Evolutionary conservation across 2,329 filamentous ascomycete genomes (phyloP).

Genomic region (Sclerotinia spermophila): DNA sequence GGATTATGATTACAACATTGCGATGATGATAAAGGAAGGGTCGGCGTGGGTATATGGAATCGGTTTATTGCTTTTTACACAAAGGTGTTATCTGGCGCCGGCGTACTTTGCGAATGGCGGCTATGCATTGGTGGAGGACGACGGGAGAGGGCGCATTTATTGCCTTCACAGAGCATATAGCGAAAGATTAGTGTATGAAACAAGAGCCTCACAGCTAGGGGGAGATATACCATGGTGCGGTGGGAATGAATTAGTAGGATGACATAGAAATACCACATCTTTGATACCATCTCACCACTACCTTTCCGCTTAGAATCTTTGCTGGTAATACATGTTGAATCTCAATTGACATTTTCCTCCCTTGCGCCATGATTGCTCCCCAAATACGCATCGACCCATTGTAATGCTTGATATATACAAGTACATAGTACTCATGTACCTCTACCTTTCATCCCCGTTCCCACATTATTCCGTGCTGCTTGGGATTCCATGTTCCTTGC

Average conservation of each 20-base stretch:
- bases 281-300: constrained; percentile 11
- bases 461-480: neutral
- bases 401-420: constrained; percentile 17
- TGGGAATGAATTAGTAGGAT: constrained; percentile 13
- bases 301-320: neutral
- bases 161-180: constrained; percentile 12
- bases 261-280: constrained; percentile 16
- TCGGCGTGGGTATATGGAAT: constrained; percentile 24
- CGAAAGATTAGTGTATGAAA: constrained; percentile 14
- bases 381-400: neutral
- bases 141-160: constrained; percentile 21
- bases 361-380: constrained; percentile 18
- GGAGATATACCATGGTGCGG: constrained; percentile 10
- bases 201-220: constrained; percentile 10
- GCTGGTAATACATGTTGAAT: constrained; percentile 1
- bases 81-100: constrained; percentile 28
- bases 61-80: constrained; percentile 21
- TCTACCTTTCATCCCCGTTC: neutral
- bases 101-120: constrained; percentile 23
- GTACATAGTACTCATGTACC: neutral
- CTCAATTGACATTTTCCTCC: constrained; percentile 4
- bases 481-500: neutral
- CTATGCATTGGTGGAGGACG: constrained; percentile 20
- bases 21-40: constrained; percentile 31
- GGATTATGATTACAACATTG: constrained; percentile 34